Base-by-base conservation (phyloP, 2,329 filamentous ascomycete genomes). In the Claviceps purpurea region DNA sequence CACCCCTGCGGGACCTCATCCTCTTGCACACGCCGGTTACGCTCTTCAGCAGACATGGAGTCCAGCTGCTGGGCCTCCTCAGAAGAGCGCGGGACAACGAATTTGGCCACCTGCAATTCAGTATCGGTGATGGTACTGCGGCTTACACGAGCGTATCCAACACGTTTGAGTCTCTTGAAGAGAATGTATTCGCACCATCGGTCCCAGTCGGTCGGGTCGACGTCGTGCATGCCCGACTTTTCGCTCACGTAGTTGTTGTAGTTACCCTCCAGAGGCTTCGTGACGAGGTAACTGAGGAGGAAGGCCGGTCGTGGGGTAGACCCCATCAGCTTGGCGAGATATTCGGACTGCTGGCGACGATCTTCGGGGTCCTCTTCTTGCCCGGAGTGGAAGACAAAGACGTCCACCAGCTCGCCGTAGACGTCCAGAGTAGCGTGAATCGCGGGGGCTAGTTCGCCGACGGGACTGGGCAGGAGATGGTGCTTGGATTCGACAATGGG, bases 121-220 rank as follows among this genome's bases (percentile, higher is more conserved):
- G 93, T 98, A 65, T 98, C 93, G 13, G 93, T 98, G 60, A 98
- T 97, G 1, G 88, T 94, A 60, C 84, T 83, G 60, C 93, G 78
- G 61, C 85, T 91, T 50, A 98, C 84, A 51, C 93, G 76, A 4
- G 93, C 93, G 65, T 98, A 98, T 1, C 89, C 91, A 0, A 86
- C 84, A 56, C 91, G 79, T 68, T 83, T 84, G 56, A 98, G 70
- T 13, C 83, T 83, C 74, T 96, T 96, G 76, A 89, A 98, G 26
- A 98, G 73, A 58, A 98, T 96, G 68, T 98, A 98, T 73, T 98
- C 91, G 73, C 93, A 98, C 93, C 93, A 98, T 52, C 93, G 77
- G 67, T 98, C 93, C 89, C 89, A 95, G 66, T 98, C 93, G 3
- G 76, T 83, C 0, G 84, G 79, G 63, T 98, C 93, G 49, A 98